phyloP scores from a whole-genome alignment of 1,284 basidiomycete genomes.

The Salmacisia buchloeana region DNA sequence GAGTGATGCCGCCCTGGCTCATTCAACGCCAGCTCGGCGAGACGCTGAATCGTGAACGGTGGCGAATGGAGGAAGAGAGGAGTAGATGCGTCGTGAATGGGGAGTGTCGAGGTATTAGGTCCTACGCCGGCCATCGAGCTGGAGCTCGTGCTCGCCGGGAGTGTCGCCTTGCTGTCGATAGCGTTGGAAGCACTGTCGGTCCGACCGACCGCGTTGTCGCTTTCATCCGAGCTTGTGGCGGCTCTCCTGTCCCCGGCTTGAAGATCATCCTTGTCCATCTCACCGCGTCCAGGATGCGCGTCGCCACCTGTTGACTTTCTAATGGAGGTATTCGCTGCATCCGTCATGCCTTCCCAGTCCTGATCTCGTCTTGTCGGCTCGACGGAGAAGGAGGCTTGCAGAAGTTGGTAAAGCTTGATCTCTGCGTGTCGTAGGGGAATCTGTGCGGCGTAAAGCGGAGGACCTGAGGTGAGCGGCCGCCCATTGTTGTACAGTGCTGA shows the following conservation, averaged over 20 bases:
- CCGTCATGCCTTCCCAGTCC: not conserved
- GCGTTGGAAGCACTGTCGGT: no score
- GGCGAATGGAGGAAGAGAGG: constrained; percentile 12
- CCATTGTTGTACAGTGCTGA: not conserved
- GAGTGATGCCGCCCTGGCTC: constrained; percentile 19
- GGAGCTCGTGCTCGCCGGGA: not conserved
- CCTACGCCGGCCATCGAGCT: not conserved
- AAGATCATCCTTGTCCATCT: no score
- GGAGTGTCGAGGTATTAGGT: not conserved
- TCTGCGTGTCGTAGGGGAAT: not conserved
- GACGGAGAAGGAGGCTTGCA: not conserved
- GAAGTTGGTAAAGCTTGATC: not conserved
- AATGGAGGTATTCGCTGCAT: no score
- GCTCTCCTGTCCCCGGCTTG: no score
- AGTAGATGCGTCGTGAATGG: not conserved
- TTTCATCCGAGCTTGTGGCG: no score
- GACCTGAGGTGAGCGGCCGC: not conserved
- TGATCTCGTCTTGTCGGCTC: not conserved
- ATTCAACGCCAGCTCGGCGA: constrained; percentile 25
- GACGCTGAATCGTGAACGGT: constrained; percentile 36
- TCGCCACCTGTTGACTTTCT: no score
- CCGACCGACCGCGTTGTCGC: no score
- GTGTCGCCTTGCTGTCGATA: no score
- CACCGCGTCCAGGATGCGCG: no score
- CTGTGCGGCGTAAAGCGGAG: not conserved